Conservation (phyloP, 495 filamentous ascomycete species). For the Diplogelasinospora grovesii region DNA sequence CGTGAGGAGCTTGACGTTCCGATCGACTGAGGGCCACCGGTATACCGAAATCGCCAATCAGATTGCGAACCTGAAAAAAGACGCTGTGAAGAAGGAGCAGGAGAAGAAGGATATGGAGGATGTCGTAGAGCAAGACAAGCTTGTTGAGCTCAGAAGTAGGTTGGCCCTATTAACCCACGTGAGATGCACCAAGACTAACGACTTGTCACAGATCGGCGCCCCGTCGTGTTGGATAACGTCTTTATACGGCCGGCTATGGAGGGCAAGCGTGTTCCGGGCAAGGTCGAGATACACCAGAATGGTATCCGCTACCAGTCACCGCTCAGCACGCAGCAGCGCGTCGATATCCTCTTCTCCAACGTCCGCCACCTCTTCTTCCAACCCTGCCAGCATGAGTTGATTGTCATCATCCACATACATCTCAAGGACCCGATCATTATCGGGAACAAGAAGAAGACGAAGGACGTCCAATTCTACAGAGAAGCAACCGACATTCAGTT, state of each 20-base stretch:
- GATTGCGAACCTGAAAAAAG: slow-evolving; percentile 91
- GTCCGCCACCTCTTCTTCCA: slow-evolving; percentile 99
- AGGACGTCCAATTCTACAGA: slow-evolving; percentile 96
- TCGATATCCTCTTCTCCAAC: slow-evolving; percentile 97
- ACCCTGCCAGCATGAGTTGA: slow-evolving; percentile 88
- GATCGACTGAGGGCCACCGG: slow-evolving; percentile 79
- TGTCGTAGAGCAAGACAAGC: slow-evolving; percentile 98
- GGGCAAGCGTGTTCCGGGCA: slow-evolving; percentile 89
- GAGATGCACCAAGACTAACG: slow-evolving; percentile 18
- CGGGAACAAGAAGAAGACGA: slow-evolving; percentile 92
- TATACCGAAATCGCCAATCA: slow-evolving; percentile 82
- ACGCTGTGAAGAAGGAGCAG: slow-evolving; percentile 80
- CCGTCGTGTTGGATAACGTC: slow-evolving; percentile 78
- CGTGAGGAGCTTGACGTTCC: slow-evolving; percentile 87
- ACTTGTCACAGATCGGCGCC: slow-evolving; percentile 64
- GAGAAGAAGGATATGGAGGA: slow-evolving; percentile 99
- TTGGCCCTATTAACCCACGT: no score
- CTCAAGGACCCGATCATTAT: slow-evolving; percentile 97
- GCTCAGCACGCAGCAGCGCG: slow-evolving; percentile 68
- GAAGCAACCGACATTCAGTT: slow-evolving; percentile 99
- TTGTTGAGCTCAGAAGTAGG: slow-evolving; percentile 82
- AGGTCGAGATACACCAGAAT: slow-evolving; percentile 96
- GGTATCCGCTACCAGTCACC: slow-evolving; percentile 94
- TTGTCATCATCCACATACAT: slow-evolving; percentile 97
- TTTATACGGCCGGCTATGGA: slow-evolving; percentile 92